These are phyloP conservation scores for Claviceps sorghi DNA, from an alignment of 2,329 filamentous ascomycete genomes.

Conservation along the genomic window DNA sequence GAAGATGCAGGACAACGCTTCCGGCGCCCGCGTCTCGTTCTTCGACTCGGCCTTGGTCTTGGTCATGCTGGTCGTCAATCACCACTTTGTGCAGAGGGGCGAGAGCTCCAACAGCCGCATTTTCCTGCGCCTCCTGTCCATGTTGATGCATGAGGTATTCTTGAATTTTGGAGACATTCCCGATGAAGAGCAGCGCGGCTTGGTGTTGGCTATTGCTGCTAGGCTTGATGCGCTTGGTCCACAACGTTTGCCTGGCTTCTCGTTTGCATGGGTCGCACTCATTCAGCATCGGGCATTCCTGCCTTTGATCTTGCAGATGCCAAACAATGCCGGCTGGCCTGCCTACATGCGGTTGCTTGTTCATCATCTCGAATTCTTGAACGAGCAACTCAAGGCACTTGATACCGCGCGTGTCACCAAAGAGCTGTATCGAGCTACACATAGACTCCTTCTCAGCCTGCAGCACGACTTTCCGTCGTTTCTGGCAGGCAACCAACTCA, in stretches of 20 bases:
- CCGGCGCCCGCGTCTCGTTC: conserved; percentile 52
- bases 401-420: conserved; percentile 56
- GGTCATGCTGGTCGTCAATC: conserved; percentile 66
- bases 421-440: conserved; percentile 69
- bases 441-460: conserved; percentile 71
- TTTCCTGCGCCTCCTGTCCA: conserved; percentile 80
- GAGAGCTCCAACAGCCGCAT: conserved; percentile 77
- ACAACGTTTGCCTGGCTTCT: conserved; percentile 62
- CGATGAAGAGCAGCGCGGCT: conserved; percentile 48
- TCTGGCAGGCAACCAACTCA: conserved; percentile 71
- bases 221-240: conserved; percentile 64
- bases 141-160: conserved; percentile 63
- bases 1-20: conserved; percentile 51
- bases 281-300: conserved; percentile 77
- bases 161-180: conserved; percentile 41
- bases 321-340: conserved; percentile 58
- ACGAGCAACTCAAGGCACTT: conserved; percentile 62
- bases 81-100: conserved; percentile 67
- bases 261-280: conserved; percentile 71
- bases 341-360: conserved; percentile 60
- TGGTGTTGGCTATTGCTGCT: conserved; percentile 57
- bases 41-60: conserved; percentile 66
- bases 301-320: conserved; percentile 56
- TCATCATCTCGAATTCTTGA: conserved; percentile 57
- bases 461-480: conserved; percentile 95